A percentile compares a stretch with the other conserved stretches of the same genome.
Conservation (phyloP, 805 yeast species). For the Starmerella bombi region DNA sequence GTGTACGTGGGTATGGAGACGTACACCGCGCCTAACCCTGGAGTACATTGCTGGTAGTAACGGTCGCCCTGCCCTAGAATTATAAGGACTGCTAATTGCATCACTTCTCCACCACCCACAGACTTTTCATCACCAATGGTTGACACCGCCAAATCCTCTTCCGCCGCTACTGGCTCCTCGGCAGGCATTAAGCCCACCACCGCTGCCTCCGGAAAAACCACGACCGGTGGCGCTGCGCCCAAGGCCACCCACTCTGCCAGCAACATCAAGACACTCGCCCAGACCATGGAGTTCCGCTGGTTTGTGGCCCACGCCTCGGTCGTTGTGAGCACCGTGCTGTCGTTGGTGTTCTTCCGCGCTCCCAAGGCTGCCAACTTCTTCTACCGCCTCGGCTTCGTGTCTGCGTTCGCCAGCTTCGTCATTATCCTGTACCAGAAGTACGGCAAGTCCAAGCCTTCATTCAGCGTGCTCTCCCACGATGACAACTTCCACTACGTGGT, state of each 20-base stretch:
- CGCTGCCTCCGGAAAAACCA: background rate
- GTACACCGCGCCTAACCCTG: too few species aligned
- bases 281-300: conserved; percentile 24
- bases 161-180: conserved; percentile 3
- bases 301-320: conserved; percentile 20
- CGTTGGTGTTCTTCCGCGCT: conserved; percentile 16
- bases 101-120: background rate
- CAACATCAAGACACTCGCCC: conserved; percentile 15
- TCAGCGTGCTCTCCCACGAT: conserved; percentile 30
- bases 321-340: conserved; percentile 12
- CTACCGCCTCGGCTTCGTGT: conserved; percentile 48
- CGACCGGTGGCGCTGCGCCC: background rate
- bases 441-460: conserved; percentile 19
- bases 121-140: background rate
- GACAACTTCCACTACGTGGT: conserved; percentile 64
- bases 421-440: conserved; percentile 56
- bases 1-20: too few species aligned
- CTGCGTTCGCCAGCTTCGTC: conserved; percentile 61
- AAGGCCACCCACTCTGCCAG: conserved; percentile 2
- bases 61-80: too few species aligned
- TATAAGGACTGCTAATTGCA: too few species aligned
- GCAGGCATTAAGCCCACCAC: conserved; percentile 2
- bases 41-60: too few species aligned
- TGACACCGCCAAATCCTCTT: background rate
- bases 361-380: conserved; percentile 32